Conservation (phyloP, 768 basidiomycete species). For the Boletus eberwhitei region DNA sequence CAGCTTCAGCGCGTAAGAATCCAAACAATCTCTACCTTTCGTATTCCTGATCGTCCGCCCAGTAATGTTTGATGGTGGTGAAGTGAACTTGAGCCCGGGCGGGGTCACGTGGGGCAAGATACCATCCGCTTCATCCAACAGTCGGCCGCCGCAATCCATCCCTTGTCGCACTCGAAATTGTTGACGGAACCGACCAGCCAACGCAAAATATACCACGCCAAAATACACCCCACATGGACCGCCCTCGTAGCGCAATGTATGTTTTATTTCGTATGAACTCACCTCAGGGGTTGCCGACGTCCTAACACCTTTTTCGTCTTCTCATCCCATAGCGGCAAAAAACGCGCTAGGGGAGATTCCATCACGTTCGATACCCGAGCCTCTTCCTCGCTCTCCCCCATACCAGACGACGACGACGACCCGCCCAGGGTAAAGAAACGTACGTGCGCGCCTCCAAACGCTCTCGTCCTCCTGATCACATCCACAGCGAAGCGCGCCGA, state of each 20-base stretch:
- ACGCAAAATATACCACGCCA: background rate
- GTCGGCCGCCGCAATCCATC: slow-evolving; percentile 10
- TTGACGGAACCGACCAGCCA: background rate
- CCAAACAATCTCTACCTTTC: background rate
- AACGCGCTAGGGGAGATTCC: slow-evolving; percentile 36
- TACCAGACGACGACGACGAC: slow-evolving; percentile 29
- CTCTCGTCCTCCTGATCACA: background rate
- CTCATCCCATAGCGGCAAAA: slow-evolving; percentile 42
- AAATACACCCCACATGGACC: slow-evolving; percentile 10
- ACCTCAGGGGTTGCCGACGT: background rate
- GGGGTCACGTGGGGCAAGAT: slow-evolving; percentile 7
- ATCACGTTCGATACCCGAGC: slow-evolving; percentile 12
- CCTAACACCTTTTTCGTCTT: background rate
- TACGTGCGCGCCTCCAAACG: slow-evolving; percentile 26
- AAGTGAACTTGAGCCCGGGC: too few species aligned
- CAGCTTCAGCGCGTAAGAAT: background rate
- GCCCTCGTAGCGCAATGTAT: slow-evolving; percentile 22
- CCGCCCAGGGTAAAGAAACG: slow-evolving; percentile 47
- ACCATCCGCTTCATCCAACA: slow-evolving; percentile 7
- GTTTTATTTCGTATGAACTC: slow-evolving; percentile 9
- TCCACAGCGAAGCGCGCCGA: slow-evolving; percentile 65
- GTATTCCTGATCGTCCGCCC: background rate
- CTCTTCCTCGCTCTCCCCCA: slow-evolving; percentile 35
- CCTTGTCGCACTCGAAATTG: slow-evolving; percentile 7
- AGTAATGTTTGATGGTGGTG: background rate